Percentiles rank a stretch among this genome's conserved stretches.
Conservation (phyloP, 2,329 filamentous ascomycete genomes). For the Colletotrichum magnum region DNA sequence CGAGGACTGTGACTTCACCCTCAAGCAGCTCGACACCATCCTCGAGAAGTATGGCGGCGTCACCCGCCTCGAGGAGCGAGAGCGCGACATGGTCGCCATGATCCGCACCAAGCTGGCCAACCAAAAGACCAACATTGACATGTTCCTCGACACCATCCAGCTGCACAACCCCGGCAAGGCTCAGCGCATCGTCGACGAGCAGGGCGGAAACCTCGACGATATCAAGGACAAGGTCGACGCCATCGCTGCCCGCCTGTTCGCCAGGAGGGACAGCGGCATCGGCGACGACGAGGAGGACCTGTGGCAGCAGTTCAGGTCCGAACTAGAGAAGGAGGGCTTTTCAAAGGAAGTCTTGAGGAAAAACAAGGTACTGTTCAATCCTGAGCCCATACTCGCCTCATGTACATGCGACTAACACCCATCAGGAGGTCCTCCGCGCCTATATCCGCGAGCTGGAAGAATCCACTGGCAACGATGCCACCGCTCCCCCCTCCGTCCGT, state of each 20-base stretch:
- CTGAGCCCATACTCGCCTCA: background rate
- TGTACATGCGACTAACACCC: constrained; percentile 39
- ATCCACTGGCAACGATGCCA: constrained; percentile 58
- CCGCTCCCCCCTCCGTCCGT: constrained; percentile 64
- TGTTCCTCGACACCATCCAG: constrained; percentile 72
- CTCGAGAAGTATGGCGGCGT: constrained; percentile 61
- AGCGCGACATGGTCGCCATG: constrained; percentile 57
- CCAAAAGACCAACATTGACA: constrained; percentile 67
- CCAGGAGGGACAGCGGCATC: constrained; percentile 54
- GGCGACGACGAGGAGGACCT: constrained; percentile 64
- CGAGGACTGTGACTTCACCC: constrained; percentile 67
- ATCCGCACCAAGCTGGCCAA: constrained; percentile 63
- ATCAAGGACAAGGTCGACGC: constrained; percentile 74
- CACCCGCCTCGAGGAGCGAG: constrained; percentile 46
- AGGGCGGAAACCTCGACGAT: constrained; percentile 60
- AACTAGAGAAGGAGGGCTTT: constrained; percentile 72
- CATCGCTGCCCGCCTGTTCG: constrained; percentile 67
- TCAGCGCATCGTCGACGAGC: constrained; percentile 51
- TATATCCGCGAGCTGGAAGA: constrained; percentile 74
- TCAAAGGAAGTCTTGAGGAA: constrained; percentile 66
- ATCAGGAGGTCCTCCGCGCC: constrained; percentile 70
- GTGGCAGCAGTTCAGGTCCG: constrained; percentile 72
- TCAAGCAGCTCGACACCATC: constrained; percentile 68
- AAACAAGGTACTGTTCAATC: constrained; percentile 65
- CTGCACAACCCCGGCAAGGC: constrained; percentile 61